Evolutionary conservation across 2,329 filamentous ascomycete genomes (phyloP).

Genomic region (Clathrospora elynae): DNA sequence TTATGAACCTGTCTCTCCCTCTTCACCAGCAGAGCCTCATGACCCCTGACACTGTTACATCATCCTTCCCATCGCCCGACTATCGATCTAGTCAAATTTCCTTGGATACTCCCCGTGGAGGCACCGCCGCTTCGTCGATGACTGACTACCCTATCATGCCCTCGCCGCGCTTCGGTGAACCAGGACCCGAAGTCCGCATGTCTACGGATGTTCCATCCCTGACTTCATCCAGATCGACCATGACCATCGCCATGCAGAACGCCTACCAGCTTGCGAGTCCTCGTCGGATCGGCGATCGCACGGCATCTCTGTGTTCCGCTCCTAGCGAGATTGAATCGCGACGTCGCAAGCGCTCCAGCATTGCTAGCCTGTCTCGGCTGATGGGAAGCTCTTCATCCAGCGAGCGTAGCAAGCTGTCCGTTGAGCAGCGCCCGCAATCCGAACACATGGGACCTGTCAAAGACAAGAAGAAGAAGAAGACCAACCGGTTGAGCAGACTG

Average conservation of each 20-base stretch:
- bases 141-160: slow-evolving; percentile 73
- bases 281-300: slow-evolving; percentile 52
- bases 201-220: slow-evolving; percentile 77
- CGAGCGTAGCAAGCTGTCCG: slow-evolving; percentile 74
- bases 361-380: slow-evolving; percentile 76
- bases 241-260: slow-evolving; percentile 69
- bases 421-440: slow-evolving; percentile 61
- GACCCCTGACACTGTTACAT: slow-evolving; percentile 67
- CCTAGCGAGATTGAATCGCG: slow-evolving; percentile 54
- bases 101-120: slow-evolving; percentile 73
- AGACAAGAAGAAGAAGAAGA: slow-evolving; percentile 69
- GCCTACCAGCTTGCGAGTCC: slow-evolving; percentile 50
- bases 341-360: slow-evolving; percentile 73
- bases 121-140: slow-evolving; percentile 75
- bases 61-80: slow-evolving; percentile 67
- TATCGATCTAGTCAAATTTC: slow-evolving; percentile 64
- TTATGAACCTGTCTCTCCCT: slow-evolving; percentile 47
- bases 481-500: slow-evolving; percentile 72
- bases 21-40: slow-evolving; percentile 58
- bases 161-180: slow-evolving; percentile 73
- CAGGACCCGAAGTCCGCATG: slow-evolving; percentile 71
- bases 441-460: slow-evolving; percentile 64
- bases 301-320: slow-evolving; percentile 50
- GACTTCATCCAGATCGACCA: slow-evolving; percentile 77
- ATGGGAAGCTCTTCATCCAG: slow-evolving; percentile 70